phyloP scores from a whole-genome alignment of 2,329 filamentous ascomycete genomes.

The Elsinoe fawcettii region DNA sequence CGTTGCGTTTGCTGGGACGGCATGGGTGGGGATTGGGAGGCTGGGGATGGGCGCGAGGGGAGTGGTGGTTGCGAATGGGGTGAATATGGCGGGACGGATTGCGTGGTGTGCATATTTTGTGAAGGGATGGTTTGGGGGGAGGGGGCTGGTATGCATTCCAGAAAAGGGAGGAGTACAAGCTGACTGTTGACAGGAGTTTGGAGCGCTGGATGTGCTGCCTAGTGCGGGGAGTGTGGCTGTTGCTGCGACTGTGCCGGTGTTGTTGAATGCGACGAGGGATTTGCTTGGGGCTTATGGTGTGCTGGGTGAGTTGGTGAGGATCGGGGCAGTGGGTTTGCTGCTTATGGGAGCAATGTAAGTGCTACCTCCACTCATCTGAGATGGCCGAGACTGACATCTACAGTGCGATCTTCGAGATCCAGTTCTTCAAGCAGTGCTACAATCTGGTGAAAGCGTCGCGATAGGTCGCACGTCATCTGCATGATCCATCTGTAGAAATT shows the following conservation, averaged over 20 bases:
- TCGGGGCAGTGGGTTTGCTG: slow-evolving; percentile 23
- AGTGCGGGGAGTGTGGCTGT: slow-evolving; percentile 30
- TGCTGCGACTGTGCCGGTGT: slow-evolving; percentile 30
- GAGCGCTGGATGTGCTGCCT: slow-evolving; percentile 25
- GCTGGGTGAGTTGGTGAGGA: slow-evolving; percentile 35
- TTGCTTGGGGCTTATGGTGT: slow-evolving; percentile 31
- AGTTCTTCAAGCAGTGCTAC: slow-evolving; percentile 11
- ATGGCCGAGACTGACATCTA: not conserved
- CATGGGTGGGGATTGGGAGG: slow-evolving; percentile 66
- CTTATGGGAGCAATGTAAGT: slow-evolving; percentile 12
- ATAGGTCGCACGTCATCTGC: not conserved
- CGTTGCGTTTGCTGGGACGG: slow-evolving; percentile 62
- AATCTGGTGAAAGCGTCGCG: slow-evolving; percentile 1
- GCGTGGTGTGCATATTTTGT: slow-evolving; percentile 74
- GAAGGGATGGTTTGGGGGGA: slow-evolving; percentile 49
- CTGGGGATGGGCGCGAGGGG: slow-evolving; percentile 66
- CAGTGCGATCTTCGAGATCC: slow-evolving; percentile 10
- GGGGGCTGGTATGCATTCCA: slow-evolving; percentile 29
- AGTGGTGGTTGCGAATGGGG: slow-evolving; percentile 74
- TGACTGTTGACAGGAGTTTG: slow-evolving; percentile 21
- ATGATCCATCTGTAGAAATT: not conserved
- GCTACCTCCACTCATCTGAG: not conserved
- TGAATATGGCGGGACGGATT: slow-evolving; percentile 85
- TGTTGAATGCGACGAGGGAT: slow-evolving; percentile 29
- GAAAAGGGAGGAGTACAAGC: not conserved